Evolutionary conservation across 768 basidiomycete genomes (phyloP).

Genomic region (Tephrocybe sp.): DNA sequence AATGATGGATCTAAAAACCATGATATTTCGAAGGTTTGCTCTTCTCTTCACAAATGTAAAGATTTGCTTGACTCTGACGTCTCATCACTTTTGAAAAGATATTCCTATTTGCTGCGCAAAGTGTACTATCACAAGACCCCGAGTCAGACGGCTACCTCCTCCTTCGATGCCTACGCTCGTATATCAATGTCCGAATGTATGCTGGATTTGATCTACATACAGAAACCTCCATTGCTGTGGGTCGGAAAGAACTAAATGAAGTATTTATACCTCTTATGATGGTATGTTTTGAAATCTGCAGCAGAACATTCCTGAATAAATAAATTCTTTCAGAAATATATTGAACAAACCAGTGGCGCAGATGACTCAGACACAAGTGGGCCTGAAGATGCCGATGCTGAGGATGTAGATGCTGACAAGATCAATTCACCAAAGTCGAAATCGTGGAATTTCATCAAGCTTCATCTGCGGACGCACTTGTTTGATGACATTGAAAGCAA

Average conservation of each 20-base stretch:
- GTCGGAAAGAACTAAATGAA: conserved; percentile 15
- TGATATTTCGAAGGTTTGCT: no score
- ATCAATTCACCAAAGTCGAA: conserved; percentile 13
- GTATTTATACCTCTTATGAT: conserved; percentile 19
- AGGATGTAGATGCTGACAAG: background rate
- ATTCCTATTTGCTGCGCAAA: conserved; percentile 15
- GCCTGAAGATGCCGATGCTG: no score
- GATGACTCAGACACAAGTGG: no score
- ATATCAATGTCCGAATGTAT: conserved; percentile 21
- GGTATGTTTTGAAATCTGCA: background rate
- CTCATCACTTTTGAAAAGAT: no score
- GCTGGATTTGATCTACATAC: conserved; percentile 29
- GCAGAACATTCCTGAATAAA: background rate
- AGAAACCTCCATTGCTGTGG: conserved; percentile 25
- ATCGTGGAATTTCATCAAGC: conserved; percentile 37
- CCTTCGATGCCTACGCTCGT: conserved; percentile 21
- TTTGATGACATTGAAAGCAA: conserved; percentile 32
- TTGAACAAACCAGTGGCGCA: background rate
- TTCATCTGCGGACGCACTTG: conserved; percentile 30
- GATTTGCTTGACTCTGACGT: no score
- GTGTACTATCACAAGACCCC: conserved; percentile 4
- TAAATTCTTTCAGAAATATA: conserved; percentile 17
- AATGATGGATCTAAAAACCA: no score
- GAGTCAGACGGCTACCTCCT: conserved; percentile 19
- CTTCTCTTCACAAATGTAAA: no score